A percentile compares a stretch with the other conserved stretches of the same genome.
Conservation (phyloP, 2,329 filamentous ascomycete species). For the Aureobasidium sp. region DNA sequence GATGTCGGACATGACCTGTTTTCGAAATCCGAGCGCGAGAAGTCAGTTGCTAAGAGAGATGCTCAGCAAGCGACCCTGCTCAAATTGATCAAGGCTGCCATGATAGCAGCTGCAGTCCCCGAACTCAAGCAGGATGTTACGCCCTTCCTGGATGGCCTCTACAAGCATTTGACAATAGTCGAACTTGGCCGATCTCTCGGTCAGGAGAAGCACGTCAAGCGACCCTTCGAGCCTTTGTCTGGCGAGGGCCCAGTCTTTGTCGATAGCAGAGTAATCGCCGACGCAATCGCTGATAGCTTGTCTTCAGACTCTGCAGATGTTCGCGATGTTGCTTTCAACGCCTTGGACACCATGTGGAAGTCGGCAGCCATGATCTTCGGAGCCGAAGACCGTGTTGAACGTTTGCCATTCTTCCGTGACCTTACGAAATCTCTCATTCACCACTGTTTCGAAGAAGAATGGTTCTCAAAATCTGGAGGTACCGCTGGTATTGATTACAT, state of each 20-base stretch:
- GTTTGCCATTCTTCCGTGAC: slow-evolving; percentile 75
- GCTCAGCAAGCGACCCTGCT: slow-evolving; percentile 75
- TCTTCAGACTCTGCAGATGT: slow-evolving; percentile 76
- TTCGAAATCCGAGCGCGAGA: slow-evolving; percentile 66
- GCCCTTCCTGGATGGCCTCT: slow-evolving; percentile 68
- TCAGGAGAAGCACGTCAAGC: slow-evolving; percentile 65
- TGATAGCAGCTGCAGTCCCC: slow-evolving; percentile 74
- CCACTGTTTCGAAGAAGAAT: slow-evolving; percentile 93
- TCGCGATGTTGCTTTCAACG: slow-evolving; percentile 71
- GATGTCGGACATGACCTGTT: slow-evolving; percentile 64
- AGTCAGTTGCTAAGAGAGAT: slow-evolving; percentile 79
- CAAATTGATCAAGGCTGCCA: slow-evolving; percentile 79
- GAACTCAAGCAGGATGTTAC: slow-evolving; percentile 72
- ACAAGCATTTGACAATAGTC: slow-evolving; percentile 81
- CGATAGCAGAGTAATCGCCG: slow-evolving; percentile 77
- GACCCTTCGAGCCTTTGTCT: slow-evolving; percentile 72
- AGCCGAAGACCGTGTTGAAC: slow-evolving; percentile 59
- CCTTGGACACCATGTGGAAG: slow-evolving; percentile 70
- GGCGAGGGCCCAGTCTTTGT: slow-evolving; percentile 83
- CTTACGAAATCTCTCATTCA: slow-evolving; percentile 82
- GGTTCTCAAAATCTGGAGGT: slow-evolving; percentile 95
- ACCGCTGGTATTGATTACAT: slow-evolving; percentile 83
- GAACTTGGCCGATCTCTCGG: slow-evolving; percentile 82
- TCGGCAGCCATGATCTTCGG: slow-evolving; percentile 74
- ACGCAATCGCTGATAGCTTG: slow-evolving; percentile 82